A percentile compares a stretch with the other conserved stretches of the same genome.
Evolutionary conservation across 192 early-diverging fungal species (phyloP).

Genomic region (Backusella sp.): DNA sequence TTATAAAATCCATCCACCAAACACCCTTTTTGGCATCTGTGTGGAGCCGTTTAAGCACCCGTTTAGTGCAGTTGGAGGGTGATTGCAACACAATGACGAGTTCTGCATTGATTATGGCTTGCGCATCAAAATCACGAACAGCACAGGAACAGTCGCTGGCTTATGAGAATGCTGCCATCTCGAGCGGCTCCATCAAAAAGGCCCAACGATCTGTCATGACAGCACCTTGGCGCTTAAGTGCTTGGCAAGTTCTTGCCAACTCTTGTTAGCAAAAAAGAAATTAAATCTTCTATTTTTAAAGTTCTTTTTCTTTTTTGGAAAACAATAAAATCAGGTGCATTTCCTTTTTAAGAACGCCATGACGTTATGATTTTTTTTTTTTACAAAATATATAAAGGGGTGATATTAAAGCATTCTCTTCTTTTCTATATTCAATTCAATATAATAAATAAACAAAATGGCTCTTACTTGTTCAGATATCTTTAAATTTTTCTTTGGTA

Average conservation of each 20-base stretch:
- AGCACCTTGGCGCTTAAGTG: constrained; percentile 45
- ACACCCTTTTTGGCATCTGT: constrained; percentile 35
- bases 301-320: background rate
- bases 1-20: constrained; percentile 45
- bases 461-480: constrained; percentile 27
- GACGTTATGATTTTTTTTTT: background rate
- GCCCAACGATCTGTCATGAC: constrained; percentile 44
- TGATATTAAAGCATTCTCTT: background rate
- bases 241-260: constrained; percentile 41
- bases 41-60: constrained; percentile 42
- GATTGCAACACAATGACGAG: constrained; percentile 29
- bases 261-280: background rate
- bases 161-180: constrained; percentile 37
- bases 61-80: constrained; percentile 15
- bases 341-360: background rate
- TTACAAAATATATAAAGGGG: background rate
- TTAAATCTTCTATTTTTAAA: background rate
- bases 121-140: constrained; percentile 26
- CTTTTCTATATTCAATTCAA: background rate
- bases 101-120: constrained; percentile 32
- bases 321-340: background rate
- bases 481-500: constrained; percentile 21
- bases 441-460: background rate
- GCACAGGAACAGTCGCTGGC: constrained; percentile 28
- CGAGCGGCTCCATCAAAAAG: background rate